These are phyloP conservation scores for Botrytis pseudocinerea DNA, from an alignment of 2,329 filamentous ascomycete genomes.

Conservation along the genomic window DNA sequence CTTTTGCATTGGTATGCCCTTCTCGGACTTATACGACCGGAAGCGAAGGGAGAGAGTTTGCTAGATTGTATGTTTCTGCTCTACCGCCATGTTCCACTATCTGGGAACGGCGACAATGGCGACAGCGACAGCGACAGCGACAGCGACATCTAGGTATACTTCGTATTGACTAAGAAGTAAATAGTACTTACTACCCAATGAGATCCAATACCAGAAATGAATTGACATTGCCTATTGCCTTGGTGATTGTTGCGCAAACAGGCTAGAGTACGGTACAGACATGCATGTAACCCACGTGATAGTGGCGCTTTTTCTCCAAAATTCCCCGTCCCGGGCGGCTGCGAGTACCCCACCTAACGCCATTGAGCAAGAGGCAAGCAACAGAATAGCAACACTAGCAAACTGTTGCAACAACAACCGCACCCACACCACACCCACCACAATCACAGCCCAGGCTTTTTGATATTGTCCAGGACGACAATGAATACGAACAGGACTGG, in stretches of 20 bases:
- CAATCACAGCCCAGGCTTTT: neutral
- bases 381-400: neutral
- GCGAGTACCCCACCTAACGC: neutral
- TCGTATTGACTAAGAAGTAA: neutral
- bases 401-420: neutral
- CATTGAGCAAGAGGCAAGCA: slow-evolving; percentile 4
- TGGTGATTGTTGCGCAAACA: neutral
- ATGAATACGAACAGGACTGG: neutral
- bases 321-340: slow-evolving; percentile 12
- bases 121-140: neutral
- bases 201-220: no score
- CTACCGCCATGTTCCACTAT: neutral
- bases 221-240: neutral
- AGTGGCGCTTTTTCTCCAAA: neutral
- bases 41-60: neutral
- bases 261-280: neutral
- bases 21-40: neutral
- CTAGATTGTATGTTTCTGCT: neutral
- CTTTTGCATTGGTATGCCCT: neutral
- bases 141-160: neutral
- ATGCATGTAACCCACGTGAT: slow-evolving; percentile 2
- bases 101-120: neutral
- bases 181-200: neutral
- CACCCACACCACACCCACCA: neutral
- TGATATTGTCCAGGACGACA: neutral